phyloP scores from a whole-genome alignment of 371 early-diverging fungal genomes.

The Massospora cicadina region DNA sequence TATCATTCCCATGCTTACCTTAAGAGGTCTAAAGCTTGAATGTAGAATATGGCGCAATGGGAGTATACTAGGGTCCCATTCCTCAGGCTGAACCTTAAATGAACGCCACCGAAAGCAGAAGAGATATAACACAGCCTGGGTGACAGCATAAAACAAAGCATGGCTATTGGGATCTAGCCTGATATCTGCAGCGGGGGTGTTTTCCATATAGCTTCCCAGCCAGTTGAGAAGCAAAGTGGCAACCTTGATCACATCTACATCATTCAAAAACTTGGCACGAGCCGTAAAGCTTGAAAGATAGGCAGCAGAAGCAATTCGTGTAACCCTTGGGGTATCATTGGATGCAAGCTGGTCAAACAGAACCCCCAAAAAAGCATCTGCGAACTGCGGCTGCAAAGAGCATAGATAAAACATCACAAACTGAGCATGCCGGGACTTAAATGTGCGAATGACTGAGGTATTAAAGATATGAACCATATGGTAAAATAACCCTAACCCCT shows the following conservation, averaged over 20 bases:
- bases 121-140: constrained; percentile 77
- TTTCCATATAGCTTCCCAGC: constrained; percentile 44
- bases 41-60: constrained; percentile 57
- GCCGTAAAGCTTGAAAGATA: constrained; percentile 80
- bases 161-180: constrained; percentile 30
- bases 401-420: constrained; percentile 74
- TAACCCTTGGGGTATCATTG: constrained; percentile 36
- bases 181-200: constrained; percentile 12
- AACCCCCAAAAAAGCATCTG: constrained; percentile 62
- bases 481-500: constrained; percentile 28
- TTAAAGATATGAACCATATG: constrained; percentile 62
- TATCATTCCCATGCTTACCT: constrained; percentile 19
- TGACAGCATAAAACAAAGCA: constrained; percentile 67
- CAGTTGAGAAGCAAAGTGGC: constrained; percentile 45
- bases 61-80: constrained; percentile 34
- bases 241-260: constrained; percentile 36
- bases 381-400: constrained; percentile 39
- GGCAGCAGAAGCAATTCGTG: constrained; percentile 61
- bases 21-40: constrained; percentile 70
- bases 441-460: constrained; percentile 58
- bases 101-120: constrained; percentile 89
- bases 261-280: constrained; percentile 58
- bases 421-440: constrained; percentile 81
- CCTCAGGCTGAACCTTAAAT: constrained; percentile 19
- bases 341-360: constrained; percentile 42